phyloP scores from a whole-genome alignment of 1,139 yeast species.

The Yamadazyma diddensiae region DNA sequence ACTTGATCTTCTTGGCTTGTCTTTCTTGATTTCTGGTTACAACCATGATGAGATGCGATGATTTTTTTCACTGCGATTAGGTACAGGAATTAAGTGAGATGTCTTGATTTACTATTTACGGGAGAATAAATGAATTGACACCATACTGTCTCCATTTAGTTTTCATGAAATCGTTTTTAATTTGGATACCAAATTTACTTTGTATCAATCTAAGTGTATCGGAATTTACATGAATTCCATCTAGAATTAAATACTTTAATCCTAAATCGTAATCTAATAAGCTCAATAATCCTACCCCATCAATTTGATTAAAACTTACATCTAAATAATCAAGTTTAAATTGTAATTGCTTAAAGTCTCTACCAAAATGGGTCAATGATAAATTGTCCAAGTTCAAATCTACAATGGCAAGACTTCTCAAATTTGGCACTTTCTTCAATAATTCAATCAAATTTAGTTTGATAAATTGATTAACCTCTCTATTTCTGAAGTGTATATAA shows the following conservation, averaged over 20 bases:
- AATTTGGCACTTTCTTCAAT: slow-evolving; percentile 21
- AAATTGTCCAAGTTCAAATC: slow-evolving; percentile 39
- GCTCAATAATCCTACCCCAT: slow-evolving; percentile 40
- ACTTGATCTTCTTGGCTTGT: slow-evolving; percentile 21
- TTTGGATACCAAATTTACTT: slow-evolving; percentile 18
- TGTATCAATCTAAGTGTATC: slow-evolving; percentile 27
- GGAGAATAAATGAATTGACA: slow-evolving; percentile 24
- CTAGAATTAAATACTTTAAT: slow-evolving; percentile 25
- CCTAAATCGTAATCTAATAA: slow-evolving; percentile 19
- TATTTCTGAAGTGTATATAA: slow-evolving; percentile 26
- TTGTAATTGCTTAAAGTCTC: slow-evolving; percentile 19
- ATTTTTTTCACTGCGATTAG: slow-evolving; percentile 1
- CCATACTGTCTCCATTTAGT: slow-evolving; percentile 39
- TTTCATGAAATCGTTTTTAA: slow-evolving; percentile 26
- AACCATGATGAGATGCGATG: slow-evolving; percentile 18
- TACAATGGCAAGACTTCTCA: slow-evolving; percentile 26
- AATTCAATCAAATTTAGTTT: slow-evolving; percentile 22
- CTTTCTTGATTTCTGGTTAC: slow-evolving; percentile 22
- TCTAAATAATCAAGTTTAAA: slow-evolving; percentile 26
- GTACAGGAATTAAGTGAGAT: background rate
- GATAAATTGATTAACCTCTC: slow-evolving; percentile 19
- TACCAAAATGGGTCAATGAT: slow-evolving; percentile 29
- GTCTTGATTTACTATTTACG: slow-evolving; percentile 2
- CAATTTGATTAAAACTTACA: slow-evolving; percentile 36
- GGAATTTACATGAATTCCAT: slow-evolving; percentile 34